Evolutionary conservation across 1,139 yeast species (phyloP), one percentile per base, ranked within the genome.

Genomic region (Geotrichum siamense): DNA sequence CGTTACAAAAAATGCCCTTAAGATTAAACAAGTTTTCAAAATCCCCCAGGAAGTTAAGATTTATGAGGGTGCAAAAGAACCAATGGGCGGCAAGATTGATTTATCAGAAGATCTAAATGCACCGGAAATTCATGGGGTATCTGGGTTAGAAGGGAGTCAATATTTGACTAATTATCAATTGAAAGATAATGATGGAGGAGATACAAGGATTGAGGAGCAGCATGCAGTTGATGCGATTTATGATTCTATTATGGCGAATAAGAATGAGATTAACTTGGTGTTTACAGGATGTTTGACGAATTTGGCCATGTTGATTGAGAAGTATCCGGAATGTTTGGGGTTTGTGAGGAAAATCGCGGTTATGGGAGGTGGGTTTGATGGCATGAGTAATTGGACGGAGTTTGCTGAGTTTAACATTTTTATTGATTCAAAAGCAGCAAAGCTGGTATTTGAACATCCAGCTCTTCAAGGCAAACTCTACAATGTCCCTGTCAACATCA

Each of bases 221-320:
- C 59, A 67, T 0, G 77, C 81, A 51, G 60, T 78, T 12, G 75
- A 74, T 21, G 86, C 84, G 9, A 69, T 85, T 59, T 72, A 70
- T 38, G 60, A 65, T 1, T 77, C 81, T 0, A 71, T 79, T 2
- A 48, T 59, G 12, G 51, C 58, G 3, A 55, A 74, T 53, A 62
- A 68, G 0, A 73, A 74, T n/a, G 65, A 73, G 32, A 57, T 83
- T 3, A 71, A 79, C 25, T 57, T 83, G 2, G 75, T 79, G 1
- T 81, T 83, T 5, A 78, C 86, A 1, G 94, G 93, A 0, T 73
- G 93, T 0, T 63, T 81, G 53, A 83, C 94, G n/a, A 79, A 83
- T 55, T 58, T 81, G 30, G 79, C 85, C 1, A 60, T 65, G 4
- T 63, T 84, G 39, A 67, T 82, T 30, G 51, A 59, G 23, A 61